A percentile compares a stretch with the other conserved stretches of the same genome.
These are phyloP conservation scores for Diphasiastrum complanatum DNA, from an alignment of 83 land plant genomes.

Conservation along the genomic window DNA sequence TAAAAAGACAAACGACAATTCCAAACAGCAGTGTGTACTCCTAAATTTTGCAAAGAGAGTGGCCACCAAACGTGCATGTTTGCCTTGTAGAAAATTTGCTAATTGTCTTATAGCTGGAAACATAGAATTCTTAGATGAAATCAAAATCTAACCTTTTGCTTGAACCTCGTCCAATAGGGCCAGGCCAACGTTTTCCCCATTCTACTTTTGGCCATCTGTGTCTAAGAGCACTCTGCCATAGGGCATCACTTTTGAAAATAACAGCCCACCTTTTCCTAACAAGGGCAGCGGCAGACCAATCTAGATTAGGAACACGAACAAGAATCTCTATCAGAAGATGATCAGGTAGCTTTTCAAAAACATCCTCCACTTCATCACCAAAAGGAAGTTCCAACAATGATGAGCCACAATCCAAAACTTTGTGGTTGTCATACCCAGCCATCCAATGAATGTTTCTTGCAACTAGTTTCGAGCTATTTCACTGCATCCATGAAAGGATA, in stretches of 20 bases:
- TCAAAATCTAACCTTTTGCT: constrained; percentile 46
- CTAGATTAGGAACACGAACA: constrained; percentile 44
- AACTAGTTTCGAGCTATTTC: no score
- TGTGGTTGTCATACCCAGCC: no score
- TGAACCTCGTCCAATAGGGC: constrained; percentile 65
- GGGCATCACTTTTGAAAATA: constrained; percentile 52
- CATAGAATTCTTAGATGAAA: neutral
- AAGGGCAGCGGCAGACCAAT: constrained; percentile 61
- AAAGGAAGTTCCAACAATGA: no score
- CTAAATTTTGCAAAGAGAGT: no score
- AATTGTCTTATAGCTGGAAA: neutral
- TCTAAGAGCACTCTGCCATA: constrained; percentile 67
- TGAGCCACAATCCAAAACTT: no score
- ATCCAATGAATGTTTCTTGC: no score
- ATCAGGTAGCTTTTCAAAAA: constrained; percentile 58
- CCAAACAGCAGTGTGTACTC: no score
- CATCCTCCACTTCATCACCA: neutral
- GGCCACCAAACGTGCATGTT: no score
- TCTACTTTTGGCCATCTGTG: constrained; percentile 52
- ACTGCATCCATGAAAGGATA: no score
- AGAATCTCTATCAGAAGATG: constrained; percentile 74
- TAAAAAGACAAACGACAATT: no score
- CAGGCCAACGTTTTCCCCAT: constrained; percentile 63
- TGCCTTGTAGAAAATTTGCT: neutral
- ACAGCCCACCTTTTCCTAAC: constrained; percentile 62